Evolutionary conservation across 2,329 filamentous ascomycete genomes (phyloP).

Genomic region (Ophiostoma fasciatum): DNA sequence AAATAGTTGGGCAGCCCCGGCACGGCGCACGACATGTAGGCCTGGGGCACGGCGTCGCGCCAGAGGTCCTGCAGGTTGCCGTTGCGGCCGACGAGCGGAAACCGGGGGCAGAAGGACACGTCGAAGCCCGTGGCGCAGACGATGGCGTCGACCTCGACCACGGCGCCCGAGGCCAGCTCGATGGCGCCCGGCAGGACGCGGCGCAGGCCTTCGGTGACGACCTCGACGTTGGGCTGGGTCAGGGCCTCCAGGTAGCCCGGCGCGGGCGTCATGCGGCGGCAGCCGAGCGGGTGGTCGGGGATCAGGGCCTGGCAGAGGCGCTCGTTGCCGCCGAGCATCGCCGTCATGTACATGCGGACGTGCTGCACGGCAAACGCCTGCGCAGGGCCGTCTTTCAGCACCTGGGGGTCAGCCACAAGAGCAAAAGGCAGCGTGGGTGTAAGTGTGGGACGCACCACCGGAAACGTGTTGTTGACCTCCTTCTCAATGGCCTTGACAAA

Average conservation of each 20-base stretch:
- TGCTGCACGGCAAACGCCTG: slow-evolving; percentile 27
- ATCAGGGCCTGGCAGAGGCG: slow-evolving; percentile 35
- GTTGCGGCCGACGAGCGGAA: slow-evolving; percentile 32
- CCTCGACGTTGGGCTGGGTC: slow-evolving; percentile 30
- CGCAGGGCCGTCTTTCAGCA: slow-evolving; percentile 25
- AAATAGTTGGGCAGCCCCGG: slow-evolving; percentile 40
- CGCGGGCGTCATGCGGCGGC: slow-evolving; percentile 34
- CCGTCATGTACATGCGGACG: slow-evolving; percentile 31
- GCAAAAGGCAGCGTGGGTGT: neutral
- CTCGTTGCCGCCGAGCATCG: slow-evolving; percentile 31
- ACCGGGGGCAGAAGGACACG: slow-evolving; percentile 35
- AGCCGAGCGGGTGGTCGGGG: slow-evolving; percentile 33
- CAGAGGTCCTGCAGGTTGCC: slow-evolving; percentile 37
- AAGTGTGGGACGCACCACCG: slow-evolving; percentile 19
- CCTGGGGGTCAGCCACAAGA: slow-evolving; percentile 12
- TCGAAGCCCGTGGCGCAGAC: slow-evolving; percentile 45
- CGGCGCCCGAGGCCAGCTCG: slow-evolving; percentile 29
- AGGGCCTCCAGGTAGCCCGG: slow-evolving; percentile 33
- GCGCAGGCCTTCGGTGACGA: slow-evolving; percentile 30
- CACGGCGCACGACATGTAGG: slow-evolving; percentile 40
- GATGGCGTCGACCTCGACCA: slow-evolving; percentile 38
- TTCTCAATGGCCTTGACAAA: slow-evolving; percentile 33
- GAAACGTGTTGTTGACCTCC: slow-evolving; percentile 28
- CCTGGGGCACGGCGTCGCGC: slow-evolving; percentile 26
- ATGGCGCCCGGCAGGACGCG: slow-evolving; percentile 32